Conservation (phyloP, 306 rosid genomes). For the Delonix regia region DNA sequence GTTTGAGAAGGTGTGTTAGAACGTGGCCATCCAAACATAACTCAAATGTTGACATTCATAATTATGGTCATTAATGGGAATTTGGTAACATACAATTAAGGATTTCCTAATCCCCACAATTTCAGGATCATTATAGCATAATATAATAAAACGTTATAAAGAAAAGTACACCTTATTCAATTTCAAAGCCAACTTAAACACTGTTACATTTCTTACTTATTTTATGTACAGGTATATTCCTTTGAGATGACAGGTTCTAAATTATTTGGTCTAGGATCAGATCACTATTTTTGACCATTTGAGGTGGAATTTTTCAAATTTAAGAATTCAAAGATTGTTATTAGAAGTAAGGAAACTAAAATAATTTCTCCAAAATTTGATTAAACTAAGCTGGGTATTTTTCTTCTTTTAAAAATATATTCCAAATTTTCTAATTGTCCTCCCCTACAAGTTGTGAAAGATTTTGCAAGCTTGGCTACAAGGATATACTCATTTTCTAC, state of each 20-base stretch:
- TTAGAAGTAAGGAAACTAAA: too few species aligned
- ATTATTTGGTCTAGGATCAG: slow-evolving; percentile 37
- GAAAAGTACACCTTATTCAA: not conserved
- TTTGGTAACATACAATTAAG: slow-evolving; percentile 6
- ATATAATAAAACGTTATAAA: not conserved
- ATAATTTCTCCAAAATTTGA: too few species aligned
- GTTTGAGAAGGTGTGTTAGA: slow-evolving; percentile 29
- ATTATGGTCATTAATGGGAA: slow-evolving; percentile 30
- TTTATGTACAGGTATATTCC: too few species aligned
- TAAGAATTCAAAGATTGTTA: slow-evolving; percentile 27
- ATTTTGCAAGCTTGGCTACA: too few species aligned
- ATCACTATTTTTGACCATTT: slow-evolving; percentile 31
- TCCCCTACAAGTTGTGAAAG: too few species aligned
- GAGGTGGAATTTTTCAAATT: slow-evolving; percentile 14
- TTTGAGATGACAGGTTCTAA: not conserved
- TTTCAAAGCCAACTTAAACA: slow-evolving; percentile 21
- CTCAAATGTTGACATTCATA: slow-evolving; percentile 30
- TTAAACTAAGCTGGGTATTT: too few species aligned
- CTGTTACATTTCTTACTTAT: too few species aligned
- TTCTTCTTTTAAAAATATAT: too few species aligned
- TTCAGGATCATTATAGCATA: not conserved
- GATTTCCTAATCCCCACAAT: not conserved
- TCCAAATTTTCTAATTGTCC: too few species aligned
- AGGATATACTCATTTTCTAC: too few species aligned
- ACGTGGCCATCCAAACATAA: slow-evolving; percentile 35